Percentiles rank a stretch among this genome's conserved stretches.
These are phyloP conservation scores for Uncinocarpus reesii DNA, from an alignment of 2,329 filamentous ascomycete species.

Conservation along the genomic window DNA sequence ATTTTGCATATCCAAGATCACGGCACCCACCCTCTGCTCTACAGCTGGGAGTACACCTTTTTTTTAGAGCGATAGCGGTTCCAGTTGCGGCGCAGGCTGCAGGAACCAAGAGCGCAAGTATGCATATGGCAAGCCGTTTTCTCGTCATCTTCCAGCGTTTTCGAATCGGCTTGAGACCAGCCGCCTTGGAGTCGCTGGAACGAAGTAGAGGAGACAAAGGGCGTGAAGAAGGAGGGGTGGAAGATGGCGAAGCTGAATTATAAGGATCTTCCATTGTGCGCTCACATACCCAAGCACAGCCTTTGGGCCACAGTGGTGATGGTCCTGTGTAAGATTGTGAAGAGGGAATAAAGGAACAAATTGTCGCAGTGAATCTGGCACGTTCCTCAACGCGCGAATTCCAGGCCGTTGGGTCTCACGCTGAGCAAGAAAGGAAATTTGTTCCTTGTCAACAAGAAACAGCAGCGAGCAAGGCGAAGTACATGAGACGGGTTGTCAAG, in stretches of 20 bases:
- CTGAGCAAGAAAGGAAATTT: too few relatives aligned
- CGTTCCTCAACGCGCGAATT: too few relatives aligned
- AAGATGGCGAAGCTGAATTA: not conserved
- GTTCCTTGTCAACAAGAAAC: too few relatives aligned
- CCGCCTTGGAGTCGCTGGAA: not conserved
- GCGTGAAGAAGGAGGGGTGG: not conserved
- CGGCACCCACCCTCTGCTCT: not conserved
- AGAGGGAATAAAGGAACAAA: too few relatives aligned
- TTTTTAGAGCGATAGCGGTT: not conserved
- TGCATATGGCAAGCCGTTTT: slow-evolving; percentile 1
- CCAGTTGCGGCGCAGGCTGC: not conserved
- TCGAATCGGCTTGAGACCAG: not conserved
- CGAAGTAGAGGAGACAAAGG: not conserved
- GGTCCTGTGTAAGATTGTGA: too few relatives aligned
- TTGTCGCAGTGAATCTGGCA: too few relatives aligned
- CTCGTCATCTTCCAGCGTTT: slow-evolving; percentile 1
- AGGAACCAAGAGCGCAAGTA: not conserved
- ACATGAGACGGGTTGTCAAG: too few relatives aligned
- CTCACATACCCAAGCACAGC: not conserved
- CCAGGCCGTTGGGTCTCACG: too few relatives aligned
- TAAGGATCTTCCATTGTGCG: not conserved
- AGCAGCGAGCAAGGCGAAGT: too few relatives aligned
- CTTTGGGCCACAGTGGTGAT: too few relatives aligned
- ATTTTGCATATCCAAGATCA: slow-evolving; percentile 57
- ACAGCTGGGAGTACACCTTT: not conserved